Base-by-base conservation (phyloP, 331 rosid species). In the Acacia concinna region DNA sequence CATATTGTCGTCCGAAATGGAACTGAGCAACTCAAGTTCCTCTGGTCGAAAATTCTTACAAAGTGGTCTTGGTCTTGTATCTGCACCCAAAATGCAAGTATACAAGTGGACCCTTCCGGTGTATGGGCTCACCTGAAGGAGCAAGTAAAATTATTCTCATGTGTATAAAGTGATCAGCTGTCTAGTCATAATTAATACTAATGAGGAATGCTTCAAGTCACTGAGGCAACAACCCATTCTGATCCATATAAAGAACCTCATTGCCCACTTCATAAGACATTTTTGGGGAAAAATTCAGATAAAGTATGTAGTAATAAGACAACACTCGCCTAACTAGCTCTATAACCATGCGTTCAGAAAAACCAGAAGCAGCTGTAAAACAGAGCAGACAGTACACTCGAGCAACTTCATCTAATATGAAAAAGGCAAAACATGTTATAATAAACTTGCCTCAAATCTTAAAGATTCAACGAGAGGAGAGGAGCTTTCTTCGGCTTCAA, bases 41-140 rank as follows among this genome's bases (percentile, higher is more conserved):
- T 95, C 99, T 32, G 86, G 97, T 72, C 94, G 90, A 75, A 91
- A 91, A 90, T 81, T 95, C 85, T 88, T 86, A 85, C 80, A 80
- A 66, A 95, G 90, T 82, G 97, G 99, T 76, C 74, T 89, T 57
- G 99, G 99, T 84, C 97, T 86, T 69, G 74, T 56, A 86, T 95
- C 97, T 72, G 81, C 85, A 77, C 93, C 97, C 64, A 88, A 78
- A 84, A 85, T 46, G 88, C 99, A 93, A 80, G 93, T 69, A 84
- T 91, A 95, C 89, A 93, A 81, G 93, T 95, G 99, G 85, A 95
- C 83, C 89, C 99, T 88, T 84, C 91, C 97, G 0, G 97, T 93
- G 68, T 95, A 93, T 72, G 89, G 92, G 87, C 99, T 95, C 73
- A 95, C 94, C 98, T 94, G 85, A 75, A 3, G 82, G 75, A 46